Evolutionary conservation across 768 basidiomycete species (phyloP).

Genomic region (Collybia sp.): DNA sequence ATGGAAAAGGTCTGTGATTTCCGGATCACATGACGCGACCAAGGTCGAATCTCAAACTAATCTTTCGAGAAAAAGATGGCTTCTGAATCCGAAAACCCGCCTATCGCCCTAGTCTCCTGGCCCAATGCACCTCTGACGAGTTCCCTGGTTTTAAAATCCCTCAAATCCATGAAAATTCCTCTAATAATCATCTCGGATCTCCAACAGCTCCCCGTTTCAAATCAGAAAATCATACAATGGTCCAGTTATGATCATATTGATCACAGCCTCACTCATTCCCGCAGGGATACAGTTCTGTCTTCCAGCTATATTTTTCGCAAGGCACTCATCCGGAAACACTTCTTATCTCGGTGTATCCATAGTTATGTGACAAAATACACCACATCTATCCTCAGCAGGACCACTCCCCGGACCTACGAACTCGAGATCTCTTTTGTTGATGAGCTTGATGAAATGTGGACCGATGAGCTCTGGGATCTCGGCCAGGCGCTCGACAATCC

Average conservation of each 20-base stretch:
- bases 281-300: slow-evolving; percentile 50
- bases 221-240: slow-evolving; percentile 59
- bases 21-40: no score
- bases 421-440: slow-evolving; percentile 87
- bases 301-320: slow-evolving; percentile 90
- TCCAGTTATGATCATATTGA: slow-evolving; percentile 85
- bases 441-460: slow-evolving; percentile 91
- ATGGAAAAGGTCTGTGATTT: slow-evolving; percentile 3
- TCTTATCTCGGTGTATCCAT: slow-evolving; percentile 70
- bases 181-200: slow-evolving; percentile 13
- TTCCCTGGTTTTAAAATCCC: slow-evolving; percentile 37
- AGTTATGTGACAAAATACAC: slow-evolving; percentile 72
- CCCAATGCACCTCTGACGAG: slow-evolving; percentile 45
- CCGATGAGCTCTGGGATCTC: slow-evolving; percentile 91
- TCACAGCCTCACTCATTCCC: slow-evolving; percentile 61
- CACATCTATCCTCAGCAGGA: slow-evolving; percentile 44
- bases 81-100: slow-evolving; percentile 3
- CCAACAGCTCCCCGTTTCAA: slow-evolving; percentile 4
- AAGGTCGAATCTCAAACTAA: background rate
- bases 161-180: slow-evolving; percentile 20
- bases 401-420: slow-evolving; percentile 74
- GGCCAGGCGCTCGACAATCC: slow-evolving; percentile 50
- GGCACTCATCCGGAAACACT: slow-evolving; percentile 92
- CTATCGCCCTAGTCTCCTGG: slow-evolving; percentile 36
- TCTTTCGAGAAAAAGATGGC: background rate